Percentiles rank a stretch among this genome's conserved stretches.
Evolutionary conservation across 2,329 filamentous ascomycete species (phyloP).

Genomic region (Metarhizium rileyi): DNA sequence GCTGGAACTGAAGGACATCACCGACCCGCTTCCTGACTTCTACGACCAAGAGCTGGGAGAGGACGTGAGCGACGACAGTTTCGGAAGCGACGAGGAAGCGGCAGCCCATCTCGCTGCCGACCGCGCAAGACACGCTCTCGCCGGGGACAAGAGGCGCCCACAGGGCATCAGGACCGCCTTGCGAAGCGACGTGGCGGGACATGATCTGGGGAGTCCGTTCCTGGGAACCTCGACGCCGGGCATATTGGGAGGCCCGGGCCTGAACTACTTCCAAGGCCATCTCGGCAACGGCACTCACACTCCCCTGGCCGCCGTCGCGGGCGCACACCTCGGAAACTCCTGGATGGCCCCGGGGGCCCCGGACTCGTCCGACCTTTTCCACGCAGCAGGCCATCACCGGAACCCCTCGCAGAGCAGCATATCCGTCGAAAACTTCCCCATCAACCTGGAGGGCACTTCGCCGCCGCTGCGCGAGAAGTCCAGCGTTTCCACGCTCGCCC

Average conservation of each 20-base stretch:
- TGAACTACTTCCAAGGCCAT: conserved; percentile 77
- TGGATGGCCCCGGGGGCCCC: conserved; percentile 21
- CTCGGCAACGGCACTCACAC: conserved; percentile 69
- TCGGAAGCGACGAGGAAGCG: conserved; percentile 19
- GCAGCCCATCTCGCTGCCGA: conserved; percentile 21
- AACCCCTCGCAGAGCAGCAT: conserved; percentile 37
- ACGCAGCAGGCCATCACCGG: conserved; percentile 28
- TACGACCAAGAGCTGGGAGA: conserved; percentile 71
- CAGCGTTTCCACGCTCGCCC: conserved; percentile 52
- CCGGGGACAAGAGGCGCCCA: conserved; percentile 9
- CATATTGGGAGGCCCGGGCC: conserved; percentile 62
- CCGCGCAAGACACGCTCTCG: conserved; percentile 2
- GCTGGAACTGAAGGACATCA: conserved; percentile 92
- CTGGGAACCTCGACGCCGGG: conserved; percentile 51
- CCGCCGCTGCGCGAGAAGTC: conserved; percentile 45
- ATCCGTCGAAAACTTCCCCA: conserved; percentile 32
- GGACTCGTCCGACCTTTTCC: conserved; percentile 8
- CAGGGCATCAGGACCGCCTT: conserved; percentile 23
- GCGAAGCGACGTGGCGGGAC: conserved; percentile 20
- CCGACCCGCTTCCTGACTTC: conserved; percentile 90
- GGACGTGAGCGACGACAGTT: conserved; percentile 31
- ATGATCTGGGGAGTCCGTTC: conserved; percentile 46
- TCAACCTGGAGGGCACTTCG: conserved; percentile 21
- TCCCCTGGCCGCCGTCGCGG: conserved; percentile 68
- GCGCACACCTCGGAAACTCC: conserved; percentile 39